phyloP scores from a whole-genome alignment of 2,329 filamentous ascomycete species.

The Achaetomium macrosporum region DNA sequence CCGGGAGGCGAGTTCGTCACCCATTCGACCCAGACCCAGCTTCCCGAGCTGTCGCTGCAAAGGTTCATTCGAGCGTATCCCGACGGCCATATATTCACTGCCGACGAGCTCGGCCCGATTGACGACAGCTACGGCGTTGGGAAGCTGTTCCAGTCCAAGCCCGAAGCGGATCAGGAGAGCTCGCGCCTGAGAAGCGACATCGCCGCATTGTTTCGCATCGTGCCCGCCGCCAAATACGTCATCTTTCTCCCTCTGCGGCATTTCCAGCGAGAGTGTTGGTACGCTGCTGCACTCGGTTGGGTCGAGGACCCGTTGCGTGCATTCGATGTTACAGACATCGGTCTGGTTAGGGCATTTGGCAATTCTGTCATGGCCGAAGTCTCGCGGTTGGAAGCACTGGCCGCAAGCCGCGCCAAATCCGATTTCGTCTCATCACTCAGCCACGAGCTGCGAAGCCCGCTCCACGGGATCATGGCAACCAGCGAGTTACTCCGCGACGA shows the following conservation, averaged over 20 bases:
- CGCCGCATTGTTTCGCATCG: constrained; percentile 26
- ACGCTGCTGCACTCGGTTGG: constrained; percentile 38
- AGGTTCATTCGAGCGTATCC: constrained; percentile 22
- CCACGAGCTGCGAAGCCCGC: constrained; percentile 51
- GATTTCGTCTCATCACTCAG: constrained; percentile 53
- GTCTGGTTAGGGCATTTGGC: constrained; percentile 42
- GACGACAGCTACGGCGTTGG: constrained; percentile 21
- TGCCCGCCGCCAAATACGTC: constrained; percentile 33
- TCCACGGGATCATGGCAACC: constrained; percentile 52
- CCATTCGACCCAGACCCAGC: constrained; percentile 16
- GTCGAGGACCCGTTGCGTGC: constrained; percentile 29
- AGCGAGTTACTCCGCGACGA: constrained; percentile 46
- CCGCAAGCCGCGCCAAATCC: constrained; percentile 40
- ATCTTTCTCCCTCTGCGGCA: constrained; percentile 36
- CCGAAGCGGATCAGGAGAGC: not conserved
- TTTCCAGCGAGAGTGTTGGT: constrained; percentile 33
- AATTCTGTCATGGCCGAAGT: constrained; percentile 53
- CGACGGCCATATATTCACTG: constrained; percentile 21
- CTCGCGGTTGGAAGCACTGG: constrained; percentile 35
- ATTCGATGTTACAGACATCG: constrained; percentile 37
- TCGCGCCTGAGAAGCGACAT: constrained; percentile 23
- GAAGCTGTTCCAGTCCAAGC: constrained; percentile 11
- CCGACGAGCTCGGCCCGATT: constrained; percentile 22
- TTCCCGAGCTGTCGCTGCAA: constrained; percentile 20
- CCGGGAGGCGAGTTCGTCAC: constrained; percentile 7